Evolutionary conservation across 805 yeast genomes (phyloP).

Genomic region (Hanseniaspora vineae): DNA sequence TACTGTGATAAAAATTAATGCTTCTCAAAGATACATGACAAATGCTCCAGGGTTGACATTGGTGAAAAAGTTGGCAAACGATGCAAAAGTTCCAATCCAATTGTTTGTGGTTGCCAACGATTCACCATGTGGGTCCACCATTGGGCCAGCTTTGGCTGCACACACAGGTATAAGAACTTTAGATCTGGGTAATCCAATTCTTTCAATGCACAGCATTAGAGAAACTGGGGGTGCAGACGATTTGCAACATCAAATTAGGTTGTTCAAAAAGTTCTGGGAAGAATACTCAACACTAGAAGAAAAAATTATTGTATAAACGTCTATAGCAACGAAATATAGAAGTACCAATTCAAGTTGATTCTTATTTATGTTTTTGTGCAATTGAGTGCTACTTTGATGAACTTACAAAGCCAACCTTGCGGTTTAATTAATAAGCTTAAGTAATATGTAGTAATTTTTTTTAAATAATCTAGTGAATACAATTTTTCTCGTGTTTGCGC

Average conservation of each 20-base stretch:
- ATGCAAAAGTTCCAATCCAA: constrained; percentile 69
- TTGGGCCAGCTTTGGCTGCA: constrained; percentile 87
- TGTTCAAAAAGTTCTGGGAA: constrained; percentile 54
- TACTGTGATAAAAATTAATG: constrained; percentile 86
- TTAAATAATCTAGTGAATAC: too few species aligned
- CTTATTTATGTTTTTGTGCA: neutral
- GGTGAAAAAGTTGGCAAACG: constrained; percentile 56
- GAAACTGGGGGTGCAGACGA: constrained; percentile 83
- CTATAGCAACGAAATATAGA: neutral
- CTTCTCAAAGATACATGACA: constrained; percentile 91
- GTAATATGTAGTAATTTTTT: too few species aligned
- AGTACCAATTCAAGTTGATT: too few species aligned
- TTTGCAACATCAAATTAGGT: constrained; percentile 43
- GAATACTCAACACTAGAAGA: constrained; percentile 30
- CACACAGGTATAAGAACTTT: constrained; percentile 77
- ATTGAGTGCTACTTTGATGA: too few species aligned
- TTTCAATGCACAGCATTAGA: constrained; percentile 88
- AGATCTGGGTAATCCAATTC: constrained; percentile 84
- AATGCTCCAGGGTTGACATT: constrained; percentile 82
- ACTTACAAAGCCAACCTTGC: too few species aligned
- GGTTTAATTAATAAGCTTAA: too few species aligned
- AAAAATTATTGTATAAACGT: neutral
- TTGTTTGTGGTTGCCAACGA: constrained; percentile 87
- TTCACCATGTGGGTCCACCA: constrained; percentile 91
- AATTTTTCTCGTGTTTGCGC: too few species aligned